These are phyloP conservation scores for Aspergillus baeticus DNA, from an alignment of 495 filamentous ascomycete genomes.

Conservation along the genomic window DNA sequence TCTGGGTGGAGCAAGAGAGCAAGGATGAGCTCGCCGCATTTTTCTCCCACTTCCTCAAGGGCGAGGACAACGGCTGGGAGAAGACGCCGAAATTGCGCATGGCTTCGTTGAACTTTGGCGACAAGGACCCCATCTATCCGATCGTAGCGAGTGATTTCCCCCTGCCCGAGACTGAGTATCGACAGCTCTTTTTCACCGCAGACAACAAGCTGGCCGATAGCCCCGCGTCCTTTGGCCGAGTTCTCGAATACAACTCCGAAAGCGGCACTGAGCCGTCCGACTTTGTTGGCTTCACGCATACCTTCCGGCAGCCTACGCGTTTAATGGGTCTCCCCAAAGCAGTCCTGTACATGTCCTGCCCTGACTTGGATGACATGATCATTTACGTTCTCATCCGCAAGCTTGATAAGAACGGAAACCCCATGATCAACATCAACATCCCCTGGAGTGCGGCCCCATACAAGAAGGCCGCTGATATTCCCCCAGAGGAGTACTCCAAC, in stretches of 20 bases:
- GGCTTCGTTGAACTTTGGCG: constrained; percentile 26
- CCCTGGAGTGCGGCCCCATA: constrained; percentile 26
- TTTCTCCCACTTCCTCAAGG: constrained; percentile 41
- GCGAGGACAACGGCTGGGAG: constrained; percentile 41
- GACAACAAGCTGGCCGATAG: too few species aligned
- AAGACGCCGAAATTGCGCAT: constrained; percentile 36
- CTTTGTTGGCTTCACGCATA: too few species aligned
- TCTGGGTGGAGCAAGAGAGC: constrained; percentile 24
- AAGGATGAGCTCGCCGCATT: constrained; percentile 30
- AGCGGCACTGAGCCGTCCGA: too few species aligned
- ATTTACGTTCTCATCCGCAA: constrained; percentile 42
- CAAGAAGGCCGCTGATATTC: constrained; percentile 34
- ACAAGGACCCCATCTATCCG: constrained; percentile 22
- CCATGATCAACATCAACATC: constrained; percentile 34
- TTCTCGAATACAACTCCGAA: too few species aligned
- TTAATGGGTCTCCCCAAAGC: constrained; percentile 38
- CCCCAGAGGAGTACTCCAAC: constrained; percentile 22
- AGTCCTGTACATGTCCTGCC: constrained; percentile 40
- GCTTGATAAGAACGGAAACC: constrained; percentile 31
- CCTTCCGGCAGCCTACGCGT: constrained; percentile 23
- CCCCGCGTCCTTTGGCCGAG: constrained; percentile 13
- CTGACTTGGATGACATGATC: constrained; percentile 37
- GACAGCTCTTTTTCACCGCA: too few species aligned
- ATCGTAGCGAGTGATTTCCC: constrained; percentile 33
- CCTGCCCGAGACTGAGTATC: constrained; percentile 10